Base-by-base conservation (phyloP, 495 filamentous ascomycete species). In the Hypoxylon rickii region DNA sequence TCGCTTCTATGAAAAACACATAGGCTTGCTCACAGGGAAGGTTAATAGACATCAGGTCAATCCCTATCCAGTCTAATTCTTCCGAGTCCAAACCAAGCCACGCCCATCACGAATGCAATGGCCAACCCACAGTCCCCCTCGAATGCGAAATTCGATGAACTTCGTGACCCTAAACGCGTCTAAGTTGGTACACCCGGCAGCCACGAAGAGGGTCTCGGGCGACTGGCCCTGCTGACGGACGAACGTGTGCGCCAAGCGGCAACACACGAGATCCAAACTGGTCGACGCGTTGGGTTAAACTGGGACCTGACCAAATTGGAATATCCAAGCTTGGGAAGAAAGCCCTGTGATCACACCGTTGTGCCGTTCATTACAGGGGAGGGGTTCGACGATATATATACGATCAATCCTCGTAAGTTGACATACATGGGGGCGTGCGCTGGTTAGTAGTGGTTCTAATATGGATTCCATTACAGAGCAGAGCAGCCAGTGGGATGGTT, bases 181-280 rank as follows among this genome's bases (percentile, higher is more conserved):
- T 82, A 78, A 78, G 73, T 77, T 15, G 78, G 67, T 0, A 33
- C 64, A 1, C 64, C 77, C 8, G 75, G 74, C 0, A 76, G 76
- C 2, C 52, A 66, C 8, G 76, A 79, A 21, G 79, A 82, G 58
- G 78, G 79, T 11, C 70, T 81, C n/a, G 79, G 79, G n/a, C 78
- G 78, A 70, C 64, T 80, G 4, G 75, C 72, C 12, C 62, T 79
- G n/a, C 67, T 81, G 1, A 79, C 78, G 0, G 73, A 76, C 3
- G 75, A 77, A 1, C 45, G 78, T n/a, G 75, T 81, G 1, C 75
- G 75, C 15, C 60, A 68, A 12, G 78, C 78, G 0, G 78, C 78
- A 1, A 69, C 63, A 11, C 75, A 68, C 3, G 71, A 79, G 55
- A 79, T 81, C 58, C 71, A 73, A 33, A 77, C 75, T 0, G 78